A percentile compares a stretch with the other conserved stretches of the same genome.
These are phyloP conservation scores for Sordariomycetes sp. DNA, from an alignment of 2,329 filamentous ascomycete species.

Conservation along the genomic window DNA sequence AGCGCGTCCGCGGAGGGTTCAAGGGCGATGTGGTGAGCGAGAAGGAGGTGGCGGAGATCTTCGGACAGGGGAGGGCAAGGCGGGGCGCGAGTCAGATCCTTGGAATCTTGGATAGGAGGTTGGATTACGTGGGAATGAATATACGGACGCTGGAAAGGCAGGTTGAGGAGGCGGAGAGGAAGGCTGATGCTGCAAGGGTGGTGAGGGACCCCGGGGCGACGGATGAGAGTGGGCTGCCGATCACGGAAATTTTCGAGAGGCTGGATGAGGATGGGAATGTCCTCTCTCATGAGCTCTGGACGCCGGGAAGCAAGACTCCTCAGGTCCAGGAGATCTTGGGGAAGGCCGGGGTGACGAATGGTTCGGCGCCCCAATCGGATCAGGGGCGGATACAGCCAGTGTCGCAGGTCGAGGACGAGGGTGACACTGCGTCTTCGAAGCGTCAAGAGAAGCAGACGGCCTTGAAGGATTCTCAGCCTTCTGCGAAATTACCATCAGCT, in stretches of 20 bases:
- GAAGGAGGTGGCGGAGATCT: slow-evolving; percentile 37
- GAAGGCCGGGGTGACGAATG: slow-evolving; percentile 51
- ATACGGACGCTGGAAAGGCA: slow-evolving; percentile 62
- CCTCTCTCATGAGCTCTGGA: slow-evolving; percentile 50
- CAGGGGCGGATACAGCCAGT: neutral
- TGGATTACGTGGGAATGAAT: slow-evolving; percentile 85
- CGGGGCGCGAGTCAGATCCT: slow-evolving; percentile 34
- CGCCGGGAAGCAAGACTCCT: slow-evolving; percentile 53
- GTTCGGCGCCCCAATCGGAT: neutral
- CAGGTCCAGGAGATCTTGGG: slow-evolving; percentile 59
- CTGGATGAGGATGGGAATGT: slow-evolving; percentile 85
- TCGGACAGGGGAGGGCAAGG: slow-evolving; percentile 14
- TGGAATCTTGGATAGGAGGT: slow-evolving; percentile 50
- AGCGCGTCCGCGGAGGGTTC: slow-evolving; percentile 42
- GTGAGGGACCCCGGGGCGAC: slow-evolving; percentile 12
- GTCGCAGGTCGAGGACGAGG: neutral
- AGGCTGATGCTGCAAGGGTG: slow-evolving; percentile 17
- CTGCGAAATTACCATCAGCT: slow-evolving; percentile 3
- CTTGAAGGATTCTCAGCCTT: neutral
- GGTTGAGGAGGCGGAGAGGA: slow-evolving; percentile 54
- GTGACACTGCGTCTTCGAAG: too few species aligned
- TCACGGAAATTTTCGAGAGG: slow-evolving; percentile 87
- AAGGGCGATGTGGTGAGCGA: slow-evolving; percentile 49
- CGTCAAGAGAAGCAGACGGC: neutral
- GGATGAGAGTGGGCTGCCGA: slow-evolving; percentile 53